Evolutionary conservation across 2,329 filamentous ascomycete genomes (phyloP).

Genomic region (Trichophyton rubrum): DNA sequence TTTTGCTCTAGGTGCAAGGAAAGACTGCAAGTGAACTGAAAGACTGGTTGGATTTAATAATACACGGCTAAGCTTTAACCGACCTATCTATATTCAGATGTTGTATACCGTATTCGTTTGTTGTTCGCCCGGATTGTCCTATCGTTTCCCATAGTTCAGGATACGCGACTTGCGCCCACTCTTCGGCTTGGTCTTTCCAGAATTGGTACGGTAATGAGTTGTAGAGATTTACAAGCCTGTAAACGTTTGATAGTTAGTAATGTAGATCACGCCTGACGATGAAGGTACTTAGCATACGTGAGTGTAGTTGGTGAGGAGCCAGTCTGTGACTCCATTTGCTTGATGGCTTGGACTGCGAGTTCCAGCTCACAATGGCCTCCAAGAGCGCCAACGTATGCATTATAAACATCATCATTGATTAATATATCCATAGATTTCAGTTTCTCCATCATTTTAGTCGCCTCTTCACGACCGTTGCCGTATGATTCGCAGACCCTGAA

Average conservation of each 20-base stretch:
- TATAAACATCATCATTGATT: conserved; percentile 59
- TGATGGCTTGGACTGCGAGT: conserved; percentile 53
- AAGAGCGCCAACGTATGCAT: conserved; percentile 63
- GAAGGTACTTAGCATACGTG: conserved; percentile 47
- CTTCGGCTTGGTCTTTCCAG: conserved; percentile 57
- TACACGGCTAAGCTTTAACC: conserved; percentile 6
- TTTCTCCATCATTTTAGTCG: conserved; percentile 42
- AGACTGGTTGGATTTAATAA: neutral
- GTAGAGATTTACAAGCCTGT: conserved; percentile 60
- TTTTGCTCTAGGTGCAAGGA: neutral
- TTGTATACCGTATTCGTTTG: conserved; percentile 11
- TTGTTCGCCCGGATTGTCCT: conserved; percentile 27
- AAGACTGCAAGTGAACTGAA: neutral
- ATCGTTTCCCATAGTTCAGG: conserved; percentile 58
- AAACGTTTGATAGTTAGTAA: neutral
- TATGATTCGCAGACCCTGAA: conserved; percentile 63
- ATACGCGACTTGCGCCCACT: conserved; percentile 59
- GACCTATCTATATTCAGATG: conserved; percentile 12
- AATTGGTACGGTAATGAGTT: conserved; percentile 56
- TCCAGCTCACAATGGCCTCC: conserved; percentile 60
- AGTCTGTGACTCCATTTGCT: conserved; percentile 53
- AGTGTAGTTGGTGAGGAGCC: conserved; percentile 55
- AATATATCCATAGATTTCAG: conserved; percentile 64
- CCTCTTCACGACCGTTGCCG: conserved; percentile 30
- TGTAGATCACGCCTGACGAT: neutral